Percentiles rank a stretch among this genome's conserved stretches.
These are phyloP conservation scores for Simmondsia chinensis DNA, from an alignment of 148 eudicot genomes.

Conservation along the genomic window DNA sequence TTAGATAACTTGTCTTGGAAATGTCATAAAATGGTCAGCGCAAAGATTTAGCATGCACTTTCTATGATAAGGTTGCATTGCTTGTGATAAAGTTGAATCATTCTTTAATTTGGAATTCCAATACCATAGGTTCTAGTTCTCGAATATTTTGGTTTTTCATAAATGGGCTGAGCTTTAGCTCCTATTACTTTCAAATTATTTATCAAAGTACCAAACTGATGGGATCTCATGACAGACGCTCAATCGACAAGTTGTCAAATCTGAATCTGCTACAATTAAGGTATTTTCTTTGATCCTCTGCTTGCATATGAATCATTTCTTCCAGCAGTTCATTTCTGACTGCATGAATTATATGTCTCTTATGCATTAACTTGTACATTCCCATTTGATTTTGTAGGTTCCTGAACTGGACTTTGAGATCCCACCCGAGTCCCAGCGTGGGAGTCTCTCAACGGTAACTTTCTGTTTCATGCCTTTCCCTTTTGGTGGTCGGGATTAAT, in stretches of 20 bases:
- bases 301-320: neutral
- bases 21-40: no score
- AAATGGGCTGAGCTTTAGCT: neutral
- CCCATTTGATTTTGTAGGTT: constrained; percentile 35
- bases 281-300: no score
- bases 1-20: no score
- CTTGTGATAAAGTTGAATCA: no score
- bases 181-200: neutral
- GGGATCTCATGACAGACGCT: constrained; percentile 55
- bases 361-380: neutral
- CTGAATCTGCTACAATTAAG: constrained; percentile 90
- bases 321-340: neutral
- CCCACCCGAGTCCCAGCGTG: constrained; percentile 95
- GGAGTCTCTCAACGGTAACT: constrained; percentile 81
- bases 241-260: constrained; percentile 87
- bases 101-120: no score
- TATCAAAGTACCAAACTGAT: constrained; percentile 6
- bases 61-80: no score
- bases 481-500: no score
- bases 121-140: no score
- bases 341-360: no score
- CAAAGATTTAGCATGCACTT: no score
- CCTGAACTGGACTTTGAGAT: constrained; percentile 97
- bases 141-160: no score
- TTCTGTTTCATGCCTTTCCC: constrained; percentile 1